Conservation (phyloP, 2,329 filamentous ascomycete genomes). For the Aaosphaeria arxii region DNA sequence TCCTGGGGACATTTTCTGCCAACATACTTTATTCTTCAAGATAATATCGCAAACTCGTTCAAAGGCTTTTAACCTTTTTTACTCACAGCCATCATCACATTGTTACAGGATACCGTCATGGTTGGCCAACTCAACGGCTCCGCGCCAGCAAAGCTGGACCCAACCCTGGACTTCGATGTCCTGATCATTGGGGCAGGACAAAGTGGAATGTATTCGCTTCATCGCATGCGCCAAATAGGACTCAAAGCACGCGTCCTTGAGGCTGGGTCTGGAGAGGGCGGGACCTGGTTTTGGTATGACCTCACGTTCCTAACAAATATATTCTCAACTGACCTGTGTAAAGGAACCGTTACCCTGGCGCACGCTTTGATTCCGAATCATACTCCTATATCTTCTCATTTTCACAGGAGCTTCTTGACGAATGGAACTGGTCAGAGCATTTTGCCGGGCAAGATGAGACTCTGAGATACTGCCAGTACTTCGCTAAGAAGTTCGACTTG, state of each 20-base stretch:
- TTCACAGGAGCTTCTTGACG: conserved; percentile 40
- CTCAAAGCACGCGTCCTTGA: conserved; percentile 25
- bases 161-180: conserved; percentile 17
- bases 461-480: conserved; percentile 47
- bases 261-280: conserved; percentile 35
- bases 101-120: conserved; percentile 3
- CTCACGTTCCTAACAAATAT: background rate
- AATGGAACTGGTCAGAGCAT: conserved; percentile 41
- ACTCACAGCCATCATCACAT: no score
- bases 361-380: conserved; percentile 48
- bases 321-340: conserved; percentile 8
- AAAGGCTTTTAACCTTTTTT: no score
- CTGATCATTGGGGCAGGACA: conserved; percentile 32
- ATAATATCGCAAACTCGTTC: no score
- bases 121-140: conserved; percentile 8
- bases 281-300: conserved; percentile 33
- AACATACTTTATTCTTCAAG: no score
- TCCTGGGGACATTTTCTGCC: no score
- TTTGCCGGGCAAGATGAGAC: conserved; percentile 43
- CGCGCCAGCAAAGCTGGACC: conserved; percentile 8
- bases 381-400: conserved; percentile 47
- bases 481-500: conserved; percentile 46
- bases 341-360: conserved; percentile 48
- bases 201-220: conserved; percentile 34
- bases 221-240: conserved; percentile 32